These are phyloP conservation scores for Cyberlindnera xishuangbannaensis DNA, from an alignment of 805 yeast genomes.

Conservation along the genomic window DNA sequence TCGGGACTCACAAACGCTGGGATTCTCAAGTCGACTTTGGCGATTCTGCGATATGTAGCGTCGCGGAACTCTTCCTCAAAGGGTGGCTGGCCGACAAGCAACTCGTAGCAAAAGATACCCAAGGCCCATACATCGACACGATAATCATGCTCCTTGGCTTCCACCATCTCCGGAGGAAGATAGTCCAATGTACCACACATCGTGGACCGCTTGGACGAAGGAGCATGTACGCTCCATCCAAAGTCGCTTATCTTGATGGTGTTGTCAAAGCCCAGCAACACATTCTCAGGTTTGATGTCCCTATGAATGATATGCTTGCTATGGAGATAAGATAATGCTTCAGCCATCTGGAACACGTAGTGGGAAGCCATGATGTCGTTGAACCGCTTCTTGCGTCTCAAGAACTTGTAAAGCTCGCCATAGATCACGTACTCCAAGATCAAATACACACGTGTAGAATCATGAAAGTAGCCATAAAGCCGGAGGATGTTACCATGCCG, in stretches of 20 bases:
- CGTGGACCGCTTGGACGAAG: slow-evolving; percentile 58
- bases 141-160: slow-evolving; percentile 69
- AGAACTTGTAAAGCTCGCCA: slow-evolving; percentile 79
- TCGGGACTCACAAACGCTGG: slow-evolving; percentile 67
- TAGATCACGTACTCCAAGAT: slow-evolving; percentile 78
- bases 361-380: slow-evolving; percentile 68
- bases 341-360: slow-evolving; percentile 78
- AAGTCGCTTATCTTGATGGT: slow-evolving; percentile 84
- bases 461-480: slow-evolving; percentile 81
- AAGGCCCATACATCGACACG: slow-evolving; percentile 90
- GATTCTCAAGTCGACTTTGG: slow-evolving; percentile 65
- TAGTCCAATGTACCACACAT: slow-evolving; percentile 95
- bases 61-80: slow-evolving; percentile 79
- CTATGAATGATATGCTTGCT: slow-evolving; percentile 78
- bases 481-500: slow-evolving; percentile 77
- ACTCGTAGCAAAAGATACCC: slow-evolving; percentile 81
- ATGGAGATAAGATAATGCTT: slow-evolving; percentile 75
- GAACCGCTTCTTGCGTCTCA: slow-evolving; percentile 64
- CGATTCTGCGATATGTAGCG: slow-evolving; percentile 75
- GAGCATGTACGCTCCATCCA: slow-evolving; percentile 86
- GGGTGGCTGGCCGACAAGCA: slow-evolving; percentile 86
- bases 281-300: slow-evolving; percentile 92
- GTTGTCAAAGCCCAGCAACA: slow-evolving; percentile 70
- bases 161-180: slow-evolving; percentile 93
- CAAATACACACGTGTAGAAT: slow-evolving; percentile 71